A percentile compares a stretch with the other conserved stretches of the same genome.
These are phyloP conservation scores for Trichoderma virens DNA, from an alignment of 495 filamentous ascomycete species.

Conservation along the genomic window DNA sequence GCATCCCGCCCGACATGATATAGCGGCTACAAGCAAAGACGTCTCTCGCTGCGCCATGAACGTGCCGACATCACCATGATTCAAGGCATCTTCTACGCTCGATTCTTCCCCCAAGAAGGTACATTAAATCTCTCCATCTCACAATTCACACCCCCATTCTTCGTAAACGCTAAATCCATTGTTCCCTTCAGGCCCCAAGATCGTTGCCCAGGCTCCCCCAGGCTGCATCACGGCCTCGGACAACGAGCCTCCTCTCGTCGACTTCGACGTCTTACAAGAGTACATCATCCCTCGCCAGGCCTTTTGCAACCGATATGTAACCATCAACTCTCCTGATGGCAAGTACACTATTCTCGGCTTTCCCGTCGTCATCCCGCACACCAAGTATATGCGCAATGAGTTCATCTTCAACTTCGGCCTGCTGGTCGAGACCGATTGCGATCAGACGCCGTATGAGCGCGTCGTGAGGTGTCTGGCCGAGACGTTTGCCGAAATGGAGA, in stretches of 20 bases:
- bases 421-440: constrained; percentile 62
- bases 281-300: constrained; percentile 90
- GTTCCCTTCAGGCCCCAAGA: constrained; percentile 57
- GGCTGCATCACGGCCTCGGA: constrained; percentile 61
- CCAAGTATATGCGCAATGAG: constrained; percentile 78
- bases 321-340: constrained; percentile 59
- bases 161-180: not conserved
- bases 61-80: constrained; percentile 50
- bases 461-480: constrained; percentile 79
- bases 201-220: constrained; percentile 65
- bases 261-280: constrained; percentile 73
- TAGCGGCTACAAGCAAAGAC: not conserved
- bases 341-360: constrained; percentile 79
- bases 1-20: not conserved
- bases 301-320: constrained; percentile 81
- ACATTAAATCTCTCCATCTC: constrained; percentile 12
- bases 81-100: constrained; percentile 90
- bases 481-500: constrained; percentile 80
- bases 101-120: constrained; percentile 89
- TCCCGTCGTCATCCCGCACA: constrained; percentile 75
- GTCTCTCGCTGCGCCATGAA: not conserved
- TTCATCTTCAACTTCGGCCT: constrained; percentile 97
- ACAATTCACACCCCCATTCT: not conserved
- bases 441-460: constrained; percentile 59
- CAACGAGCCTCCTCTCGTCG: constrained; percentile 53